Percentiles rank a stretch among this genome's conserved stretches.
Conservation (phyloP, 192 early-diverging fungal species). For the Coemansia pectinata region DNA sequence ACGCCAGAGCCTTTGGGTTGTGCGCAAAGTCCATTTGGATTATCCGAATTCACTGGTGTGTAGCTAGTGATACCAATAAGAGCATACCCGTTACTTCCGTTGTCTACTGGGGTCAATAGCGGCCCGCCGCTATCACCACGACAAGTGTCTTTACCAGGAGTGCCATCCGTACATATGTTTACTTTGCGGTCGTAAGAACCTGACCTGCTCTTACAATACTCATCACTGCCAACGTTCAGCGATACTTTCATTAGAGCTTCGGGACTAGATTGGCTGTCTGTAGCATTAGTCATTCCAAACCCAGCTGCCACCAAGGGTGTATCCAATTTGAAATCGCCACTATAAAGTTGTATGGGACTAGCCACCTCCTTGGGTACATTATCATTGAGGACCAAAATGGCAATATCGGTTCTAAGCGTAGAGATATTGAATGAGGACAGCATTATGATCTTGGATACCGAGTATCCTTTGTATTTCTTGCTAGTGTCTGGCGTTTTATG, state of each 20-base stretch:
- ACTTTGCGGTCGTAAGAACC: constrained; percentile 8
- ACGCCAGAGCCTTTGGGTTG: constrained; percentile 24
- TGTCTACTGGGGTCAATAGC: constrained; percentile 11
- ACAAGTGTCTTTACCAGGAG: constrained; percentile 47
- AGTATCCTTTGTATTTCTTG: constrained; percentile 9
- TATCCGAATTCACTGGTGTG: constrained; percentile 19
- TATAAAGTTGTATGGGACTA: constrained; percentile 17
- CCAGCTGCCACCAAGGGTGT: constrained; percentile 25
- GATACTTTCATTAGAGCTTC: constrained; percentile 26
- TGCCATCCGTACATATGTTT: constrained; percentile 43
- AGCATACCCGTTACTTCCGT: not conserved
- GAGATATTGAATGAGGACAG: constrained; percentile 15
- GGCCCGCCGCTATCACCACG: constrained; percentile 53
- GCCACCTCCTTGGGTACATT: constrained; percentile 18
- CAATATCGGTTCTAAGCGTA: constrained; percentile 34
- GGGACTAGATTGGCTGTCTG: constrained; percentile 1
- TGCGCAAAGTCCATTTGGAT: constrained; percentile 37
- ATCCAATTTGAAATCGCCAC: not conserved
- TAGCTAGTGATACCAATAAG: constrained; percentile 39
- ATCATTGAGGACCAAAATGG: constrained; percentile 24
- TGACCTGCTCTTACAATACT: constrained; percentile 18
- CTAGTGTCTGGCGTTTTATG: constrained; percentile 11
- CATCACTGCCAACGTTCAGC: constrained; percentile 13
- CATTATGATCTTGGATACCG: constrained; percentile 12
- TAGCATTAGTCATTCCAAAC: constrained; percentile 30